Evolutionary conservation across 768 basidiomycete genomes (phyloP).

Genomic region (Leccinum incarnatum): DNA sequence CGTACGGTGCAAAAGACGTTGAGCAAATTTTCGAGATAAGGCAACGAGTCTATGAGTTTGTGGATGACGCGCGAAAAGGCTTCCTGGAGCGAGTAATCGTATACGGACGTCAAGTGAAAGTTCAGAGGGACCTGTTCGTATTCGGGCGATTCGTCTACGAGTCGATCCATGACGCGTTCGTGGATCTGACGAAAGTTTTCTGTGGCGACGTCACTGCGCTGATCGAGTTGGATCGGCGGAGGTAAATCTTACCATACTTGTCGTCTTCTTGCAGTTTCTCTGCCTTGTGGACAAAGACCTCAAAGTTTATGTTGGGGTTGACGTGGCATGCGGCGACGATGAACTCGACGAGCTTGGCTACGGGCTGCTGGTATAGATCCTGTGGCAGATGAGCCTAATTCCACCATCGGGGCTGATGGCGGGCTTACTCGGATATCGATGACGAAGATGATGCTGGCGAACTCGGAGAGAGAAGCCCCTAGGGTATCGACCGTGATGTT

Average conservation of each 20-base stretch:
- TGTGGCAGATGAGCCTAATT: conserved; percentile 28
- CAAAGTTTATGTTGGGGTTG: conserved; percentile 75
- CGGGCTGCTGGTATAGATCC: conserved; percentile 84
- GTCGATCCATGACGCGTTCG: conserved; percentile 78
- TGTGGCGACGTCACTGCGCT: conserved; percentile 30
- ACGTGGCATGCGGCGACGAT: conserved; percentile 73
- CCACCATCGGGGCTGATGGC: neutral
- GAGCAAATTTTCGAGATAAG: conserved; percentile 82
- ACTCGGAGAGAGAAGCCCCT: conserved; percentile 69
- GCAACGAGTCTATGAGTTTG: conserved; percentile 79
- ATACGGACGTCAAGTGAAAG: conserved; percentile 90
- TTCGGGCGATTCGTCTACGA: conserved; percentile 72
- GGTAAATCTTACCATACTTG: conserved; percentile 64
- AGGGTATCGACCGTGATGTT: conserved; percentile 80
- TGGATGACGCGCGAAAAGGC: conserved; percentile 90
- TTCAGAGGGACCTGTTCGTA: conserved; percentile 77
- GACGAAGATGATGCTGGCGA: conserved; percentile 87
- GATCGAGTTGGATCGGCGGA: neutral
- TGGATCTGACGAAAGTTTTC: conserved; percentile 93
- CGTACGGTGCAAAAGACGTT: conserved; percentile 80
- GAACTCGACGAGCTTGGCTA: conserved; percentile 78
- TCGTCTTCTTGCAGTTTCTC: conserved; percentile 91
- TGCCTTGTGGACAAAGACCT: conserved; percentile 94
- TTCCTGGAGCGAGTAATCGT: conserved; percentile 88
- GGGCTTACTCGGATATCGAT: conserved; percentile 85